These are phyloP conservation scores for Alternaria panax DNA, from an alignment of 2,329 filamentous ascomycete species.

Conservation along the genomic window DNA sequence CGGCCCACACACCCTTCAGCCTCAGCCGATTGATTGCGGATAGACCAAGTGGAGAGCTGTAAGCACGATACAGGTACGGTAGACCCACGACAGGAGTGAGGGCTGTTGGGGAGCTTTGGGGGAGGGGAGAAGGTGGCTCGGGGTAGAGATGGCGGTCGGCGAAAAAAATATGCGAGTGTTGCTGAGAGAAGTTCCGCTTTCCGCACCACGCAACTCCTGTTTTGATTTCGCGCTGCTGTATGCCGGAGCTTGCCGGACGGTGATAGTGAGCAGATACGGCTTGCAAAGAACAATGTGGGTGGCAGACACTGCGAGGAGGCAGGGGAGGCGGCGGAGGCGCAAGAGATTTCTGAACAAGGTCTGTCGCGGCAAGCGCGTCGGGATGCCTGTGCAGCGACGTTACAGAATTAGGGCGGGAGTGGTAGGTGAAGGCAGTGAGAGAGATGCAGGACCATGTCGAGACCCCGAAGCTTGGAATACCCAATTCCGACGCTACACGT, in stretches of 20 bases:
- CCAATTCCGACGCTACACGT: constrained; percentile 20
- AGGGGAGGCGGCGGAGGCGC: constrained; percentile 21
- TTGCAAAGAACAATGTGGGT: constrained; percentile 13
- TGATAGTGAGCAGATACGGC: constrained; percentile 14
- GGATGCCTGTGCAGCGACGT: constrained; percentile 19
- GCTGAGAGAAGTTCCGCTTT: constrained; percentile 32
- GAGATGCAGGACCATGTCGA: constrained; percentile 5
- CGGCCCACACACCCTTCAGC: constrained; percentile 46
- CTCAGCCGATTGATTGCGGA: constrained; percentile 47
- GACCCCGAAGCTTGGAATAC: constrained; percentile 1
- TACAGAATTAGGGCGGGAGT: constrained; percentile 21
- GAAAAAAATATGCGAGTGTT: constrained; percentile 38
- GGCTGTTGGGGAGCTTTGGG: constrained; percentile 23
- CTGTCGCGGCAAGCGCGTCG: constrained; percentile 36
- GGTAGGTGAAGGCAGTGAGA: constrained; percentile 12
- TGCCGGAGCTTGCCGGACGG: constrained; percentile 36
- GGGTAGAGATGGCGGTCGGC: constrained; percentile 27
- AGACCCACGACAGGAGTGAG: constrained; percentile 35
- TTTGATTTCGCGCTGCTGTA: constrained; percentile 34
- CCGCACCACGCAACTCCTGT: constrained; percentile 31
- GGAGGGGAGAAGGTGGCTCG: constrained; percentile 24
- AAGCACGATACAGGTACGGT: constrained; percentile 44
- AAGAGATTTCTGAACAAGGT: constrained; percentile 24
- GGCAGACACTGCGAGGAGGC: constrained; percentile 13
- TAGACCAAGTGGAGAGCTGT: constrained; percentile 44